Base-by-base conservation (phyloP, 345 rosid genomes). In the Gynandropsis gynandra region DNA sequence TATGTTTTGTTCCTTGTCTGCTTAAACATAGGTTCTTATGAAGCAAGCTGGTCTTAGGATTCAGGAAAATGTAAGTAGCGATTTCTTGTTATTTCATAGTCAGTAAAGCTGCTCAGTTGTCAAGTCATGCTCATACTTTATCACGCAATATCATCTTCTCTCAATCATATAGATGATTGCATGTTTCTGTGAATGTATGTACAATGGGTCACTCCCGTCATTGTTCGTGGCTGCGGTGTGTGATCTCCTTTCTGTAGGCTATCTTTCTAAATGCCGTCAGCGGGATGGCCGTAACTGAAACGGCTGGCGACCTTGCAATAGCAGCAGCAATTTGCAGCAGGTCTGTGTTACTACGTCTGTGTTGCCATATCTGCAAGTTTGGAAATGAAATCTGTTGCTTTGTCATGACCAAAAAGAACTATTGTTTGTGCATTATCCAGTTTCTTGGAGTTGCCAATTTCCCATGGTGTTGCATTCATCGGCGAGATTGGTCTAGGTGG, bases 311-410 rank as follows among this genome's bases (percentile, higher is more conserved):
- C 64, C 87, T 90, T 62, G 96, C 96, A 50, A 67, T 90, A 69
- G 98, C 96, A 56, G 96, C 92, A 61, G 86, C 98, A 37, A 84
- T 90, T 27, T 90, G 96, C 69, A 90, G 96, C 72, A 89, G 97
- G 97, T 69, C 51, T 33, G 31, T 36, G 34, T 65, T 38, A 1
- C 32, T 13, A n/a, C 8, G 9, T 7, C 47, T 42, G 17, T 1
- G 0, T 13, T 10, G 3, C 41, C 3, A 37, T 37, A 13, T 24
- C 4, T 24, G 29, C 29, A 24, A 24, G 5, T 24, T 24, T 24
- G 29, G 29, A 24, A 24, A 24, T 24, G 29, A 24, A 24, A 24
- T 24, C 29, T 2, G 5, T 24, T 24, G 29, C 2, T 18, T 20
- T 21, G n/a, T 16, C n/a, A n/a, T n/a, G n/a, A n/a, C n/a, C n/a